These are phyloP conservation scores for Anisodus tanguticus DNA, from an alignment of 257 asterid genomes.

Conservation along the genomic window DNA sequence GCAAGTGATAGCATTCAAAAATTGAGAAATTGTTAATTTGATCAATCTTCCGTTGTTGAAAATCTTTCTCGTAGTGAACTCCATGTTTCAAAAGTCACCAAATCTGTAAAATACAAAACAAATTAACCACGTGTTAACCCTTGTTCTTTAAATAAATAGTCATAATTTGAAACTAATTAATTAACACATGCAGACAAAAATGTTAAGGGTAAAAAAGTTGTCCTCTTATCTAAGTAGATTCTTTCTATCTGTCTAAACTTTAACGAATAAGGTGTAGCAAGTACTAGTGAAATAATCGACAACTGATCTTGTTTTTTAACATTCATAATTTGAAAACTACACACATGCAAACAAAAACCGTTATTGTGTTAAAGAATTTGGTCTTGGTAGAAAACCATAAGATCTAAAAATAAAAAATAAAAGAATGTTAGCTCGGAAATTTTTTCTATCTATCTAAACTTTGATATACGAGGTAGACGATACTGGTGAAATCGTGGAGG, in stretches of 20 bases:
- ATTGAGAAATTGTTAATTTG: background rate
- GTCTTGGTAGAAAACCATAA: background rate
- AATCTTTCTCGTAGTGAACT: background rate
- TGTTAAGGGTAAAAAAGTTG: background rate
- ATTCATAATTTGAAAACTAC: background rate
- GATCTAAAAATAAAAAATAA: background rate
- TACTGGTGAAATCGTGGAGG: background rate
- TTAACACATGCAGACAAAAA: background rate
- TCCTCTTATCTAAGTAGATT: background rate
- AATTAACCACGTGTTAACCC: background rate
- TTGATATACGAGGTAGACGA: background rate
- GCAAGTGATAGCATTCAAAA: background rate
- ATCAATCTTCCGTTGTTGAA: background rate
- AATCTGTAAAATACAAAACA: background rate
- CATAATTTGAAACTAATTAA: background rate
- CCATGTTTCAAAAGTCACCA: conserved; percentile 4
- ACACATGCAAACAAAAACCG: background rate
- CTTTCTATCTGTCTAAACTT: background rate
- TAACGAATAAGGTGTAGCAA: background rate
- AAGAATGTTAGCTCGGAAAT: background rate
- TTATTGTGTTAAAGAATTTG: background rate
- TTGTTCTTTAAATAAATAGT: background rate
- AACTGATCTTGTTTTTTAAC: background rate
- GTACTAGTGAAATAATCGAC: too few relatives aligned
- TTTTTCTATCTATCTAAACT: background rate